These are phyloP conservation scores for Ceratocystis variospora DNA, from an alignment of 2,329 filamentous ascomycete genomes.

Conservation along the genomic window DNA sequence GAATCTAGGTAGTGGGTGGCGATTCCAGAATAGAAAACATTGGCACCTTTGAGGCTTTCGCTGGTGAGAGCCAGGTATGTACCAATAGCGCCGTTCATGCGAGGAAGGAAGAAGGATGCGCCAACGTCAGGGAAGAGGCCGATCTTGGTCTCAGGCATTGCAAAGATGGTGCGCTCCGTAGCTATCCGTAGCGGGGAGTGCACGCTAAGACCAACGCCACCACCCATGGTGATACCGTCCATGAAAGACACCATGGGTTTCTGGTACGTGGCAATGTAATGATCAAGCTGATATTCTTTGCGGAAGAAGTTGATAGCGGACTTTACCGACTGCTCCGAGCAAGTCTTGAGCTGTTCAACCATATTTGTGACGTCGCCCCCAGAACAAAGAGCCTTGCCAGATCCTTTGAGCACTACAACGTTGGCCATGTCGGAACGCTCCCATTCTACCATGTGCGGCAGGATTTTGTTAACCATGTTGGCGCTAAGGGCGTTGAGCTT, in stretches of 20 bases:
- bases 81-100: conserved; percentile 73
- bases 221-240: conserved; percentile 98
- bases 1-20: conserved; percentile 96
- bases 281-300: conserved; percentile 91
- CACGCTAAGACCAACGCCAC: conserved; percentile 83
- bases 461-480: conserved; percentile 92
- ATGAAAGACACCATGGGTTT: conserved; percentile 94
- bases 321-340: conserved; percentile 45
- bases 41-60: conserved; percentile 64
- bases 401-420: conserved; percentile 80
- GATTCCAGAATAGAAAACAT: conserved; percentile 80
- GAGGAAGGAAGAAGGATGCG: conserved; percentile 86
- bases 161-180: conserved; percentile 87
- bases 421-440: conserved; percentile 89
- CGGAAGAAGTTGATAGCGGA: conserved; percentile 75
- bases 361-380: conserved; percentile 80
- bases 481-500: conserved; percentile 87
- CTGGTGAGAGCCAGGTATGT: conserved; percentile 91
- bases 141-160: conserved; percentile 97
- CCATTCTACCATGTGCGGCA: conserved; percentile 83
- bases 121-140: conserved; percentile 98
- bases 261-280: conserved; percentile 80
- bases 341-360: conserved; percentile 56
- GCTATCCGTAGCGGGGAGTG: conserved; percentile 95
- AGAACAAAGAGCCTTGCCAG: conserved; percentile 80